Evolutionary conservation across 495 filamentous ascomycete species (phyloP), one percentile per base, ranked within the genome.

Genomic region (Filosporella fistucella): DNA sequence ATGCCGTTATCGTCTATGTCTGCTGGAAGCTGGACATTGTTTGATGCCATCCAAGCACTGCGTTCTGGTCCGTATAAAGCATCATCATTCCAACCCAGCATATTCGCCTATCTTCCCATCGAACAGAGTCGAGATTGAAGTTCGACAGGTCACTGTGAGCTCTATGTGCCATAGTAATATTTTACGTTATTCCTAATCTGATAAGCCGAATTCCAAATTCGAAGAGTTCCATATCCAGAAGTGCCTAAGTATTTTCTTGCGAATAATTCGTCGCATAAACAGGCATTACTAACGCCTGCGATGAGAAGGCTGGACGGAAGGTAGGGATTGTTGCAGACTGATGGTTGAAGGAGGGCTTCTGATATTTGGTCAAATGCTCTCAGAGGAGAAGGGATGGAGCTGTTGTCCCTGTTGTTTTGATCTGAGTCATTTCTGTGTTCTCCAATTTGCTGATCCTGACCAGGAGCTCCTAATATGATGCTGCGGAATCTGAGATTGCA

Each of bases 71-170:
- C 3, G 59, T 71, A 29, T 69, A 71, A 4, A 72, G 57, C 60
- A 67, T 69, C 54, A 64, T 69, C 5, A 72, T 36, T 5, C 70
- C 70, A 14, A 66, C 64, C 70, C 70, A 74, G 21, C 64, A 68
- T 10, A 69, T 67, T 17, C 72, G 61, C 17, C 71, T 62, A 36
- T 74, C 68, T 48, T 75, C 70, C 4, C 65, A 66, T 51, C 73
- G 68, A 16, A 75, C 67, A 3, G 62, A 53, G 10, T 65, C 64
- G 0, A 75, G 60, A 5, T 51, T 48, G 24, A 74, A 72, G 24
- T 60, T 57, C 18, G 64, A 65, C n/a, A 68, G 69, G 29, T 75
- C 72, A 17, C 72, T 57, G 45, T 75, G 71, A 34, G 69, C 72
- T 24, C 69, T 69, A 61, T 74, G 67, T 0, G 68, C 68, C 18